Evolutionary conservation across 495 filamentous ascomycete genomes (phyloP).

Genomic region (Darksidea phi): DNA sequence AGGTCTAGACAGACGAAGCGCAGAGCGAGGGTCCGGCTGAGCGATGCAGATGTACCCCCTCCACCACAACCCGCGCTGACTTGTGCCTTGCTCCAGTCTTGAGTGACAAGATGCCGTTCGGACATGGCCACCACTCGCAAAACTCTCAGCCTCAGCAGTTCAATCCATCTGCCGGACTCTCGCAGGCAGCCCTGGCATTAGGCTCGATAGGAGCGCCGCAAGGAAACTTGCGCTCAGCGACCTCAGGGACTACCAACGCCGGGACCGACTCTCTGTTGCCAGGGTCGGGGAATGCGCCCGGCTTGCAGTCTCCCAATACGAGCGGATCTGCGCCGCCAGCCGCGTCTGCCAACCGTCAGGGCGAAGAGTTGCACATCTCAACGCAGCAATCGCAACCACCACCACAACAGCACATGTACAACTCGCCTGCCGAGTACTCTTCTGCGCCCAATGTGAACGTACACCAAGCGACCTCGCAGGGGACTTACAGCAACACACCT

Average conservation of each 20-base stretch:
- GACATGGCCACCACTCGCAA: constrained; percentile 27
- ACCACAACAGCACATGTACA: constrained; percentile 50
- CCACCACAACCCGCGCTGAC: background rate
- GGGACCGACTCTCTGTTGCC: constrained; percentile 43
- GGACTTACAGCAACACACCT: constrained; percentile 50
- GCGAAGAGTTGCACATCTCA: constrained; percentile 78
- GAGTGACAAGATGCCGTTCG: constrained; percentile 32
- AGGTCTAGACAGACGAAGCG: background rate
- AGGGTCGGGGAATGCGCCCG: constrained; percentile 37
- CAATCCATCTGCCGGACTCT: constrained; percentile 38
- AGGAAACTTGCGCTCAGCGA: constrained; percentile 43
- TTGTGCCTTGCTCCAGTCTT: too few species aligned
- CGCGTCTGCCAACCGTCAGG: constrained; percentile 54
- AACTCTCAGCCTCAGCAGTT: constrained; percentile 16
- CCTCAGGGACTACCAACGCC: constrained; percentile 40
- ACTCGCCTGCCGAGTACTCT: constrained; percentile 52
- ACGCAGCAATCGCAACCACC: constrained; percentile 44
- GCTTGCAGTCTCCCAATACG: constrained; percentile 40
- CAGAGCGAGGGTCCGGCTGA: background rate
- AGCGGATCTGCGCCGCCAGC: constrained; percentile 53
- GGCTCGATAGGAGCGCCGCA: constrained; percentile 52
- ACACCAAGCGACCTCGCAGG: constrained; percentile 62
- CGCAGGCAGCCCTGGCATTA: constrained; percentile 49
- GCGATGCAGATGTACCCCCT: background rate
- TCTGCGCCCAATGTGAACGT: constrained; percentile 62